Percentiles rank a stretch among this genome's conserved stretches.
These are phyloP conservation scores for Mariannaea elegans DNA, from an alignment of 2,329 filamentous ascomycete genomes.

Conservation along the genomic window DNA sequence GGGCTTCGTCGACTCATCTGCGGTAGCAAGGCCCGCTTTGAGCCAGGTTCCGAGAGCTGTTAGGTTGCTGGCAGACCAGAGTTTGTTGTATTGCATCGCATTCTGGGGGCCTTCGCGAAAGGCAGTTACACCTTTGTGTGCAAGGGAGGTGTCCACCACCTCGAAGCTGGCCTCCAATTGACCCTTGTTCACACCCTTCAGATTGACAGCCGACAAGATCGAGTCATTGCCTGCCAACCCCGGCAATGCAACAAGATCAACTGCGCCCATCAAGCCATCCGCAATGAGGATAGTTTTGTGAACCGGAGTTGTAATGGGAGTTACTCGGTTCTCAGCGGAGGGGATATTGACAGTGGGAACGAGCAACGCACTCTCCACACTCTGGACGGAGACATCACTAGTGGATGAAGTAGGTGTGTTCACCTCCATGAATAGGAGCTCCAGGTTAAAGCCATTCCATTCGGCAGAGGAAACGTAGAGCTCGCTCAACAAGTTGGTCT, in stretches of 20 bases:
- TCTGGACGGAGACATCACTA: slow-evolving; percentile 50
- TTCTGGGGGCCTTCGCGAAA: slow-evolving; percentile 77
- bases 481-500: slow-evolving; percentile 59
- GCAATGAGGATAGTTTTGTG: slow-evolving; percentile 82
- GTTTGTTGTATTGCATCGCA: slow-evolving; percentile 74
- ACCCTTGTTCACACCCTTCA: slow-evolving; percentile 55
- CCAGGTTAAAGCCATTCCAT: slow-evolving; percentile 69
- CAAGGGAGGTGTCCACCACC: slow-evolving; percentile 71
- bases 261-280: slow-evolving; percentile 74
- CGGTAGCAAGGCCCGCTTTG: slow-evolving; percentile 53
- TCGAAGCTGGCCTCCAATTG: slow-evolving; percentile 55
- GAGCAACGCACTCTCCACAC: slow-evolving; percentile 72
- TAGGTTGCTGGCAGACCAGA: slow-evolving; percentile 79
- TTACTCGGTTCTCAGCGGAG: slow-evolving; percentile 70
- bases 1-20: slow-evolving; percentile 65
- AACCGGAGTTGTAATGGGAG: slow-evolving; percentile 80
- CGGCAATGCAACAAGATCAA: slow-evolving; percentile 58
- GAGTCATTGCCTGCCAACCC: slow-evolving; percentile 49
- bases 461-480: slow-evolving; percentile 70
- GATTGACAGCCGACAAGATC: slow-evolving; percentile 66
- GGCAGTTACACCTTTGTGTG: slow-evolving; percentile 67
- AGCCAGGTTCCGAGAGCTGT: slow-evolving; percentile 74
- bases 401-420: slow-evolving; percentile 47
- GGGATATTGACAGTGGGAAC: slow-evolving; percentile 79
- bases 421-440: slow-evolving; percentile 67